Evolutionary conservation across 306 rosid species (phyloP), one percentile per base, ranked within the genome.

Genomic region (Acmispon strigosus): DNA sequence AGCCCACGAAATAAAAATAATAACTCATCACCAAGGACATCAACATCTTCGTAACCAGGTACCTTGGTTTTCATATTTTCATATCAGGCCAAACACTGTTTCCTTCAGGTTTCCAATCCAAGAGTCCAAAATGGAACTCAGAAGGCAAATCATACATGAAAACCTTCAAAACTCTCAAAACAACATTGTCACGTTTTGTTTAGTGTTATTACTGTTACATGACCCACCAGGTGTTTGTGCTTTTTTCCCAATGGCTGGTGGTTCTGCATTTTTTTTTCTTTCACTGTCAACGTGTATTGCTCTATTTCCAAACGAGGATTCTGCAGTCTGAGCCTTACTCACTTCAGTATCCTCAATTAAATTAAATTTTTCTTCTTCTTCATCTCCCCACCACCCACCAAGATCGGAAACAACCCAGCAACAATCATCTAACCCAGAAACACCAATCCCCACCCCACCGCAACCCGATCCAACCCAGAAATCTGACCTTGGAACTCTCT

Each of bases 61-160:
- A 81, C 3, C 41, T 72, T 66, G 0, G 47, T 48, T 27, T 8
- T 87, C 34, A n/a, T n/a, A n/a, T n/a, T n/a, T n/a, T n/a, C n/a
- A 88, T 49, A 80, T 91, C 92, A 6, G 96, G 97, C 92, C 92
- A 91, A 56, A 88, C 86, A 7, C 48, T 68, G 10, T 57, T 56
- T 2, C 74, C 87, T 17, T 80, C 20, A 3, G 80, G 68, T 66
- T 82, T 77, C 96, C 92, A 88, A 72, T 78, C 86, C 57, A 88
- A 48, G 1, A 86, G 90, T 13, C 96, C 89, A 59, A 91, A 91
- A 72, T 91, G 97, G 59, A 88, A 91, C 63, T 86, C 81, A 0
- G 88, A 62, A 34, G 90, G 78, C 36, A 91, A 85, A 67, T 91
- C 96, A 56, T 91, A 86, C 92, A 91, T 86, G 77, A 86, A 91